Conservation (phyloP, 2,329 filamentous ascomycete genomes). For the Helotiales sp. region DNA sequence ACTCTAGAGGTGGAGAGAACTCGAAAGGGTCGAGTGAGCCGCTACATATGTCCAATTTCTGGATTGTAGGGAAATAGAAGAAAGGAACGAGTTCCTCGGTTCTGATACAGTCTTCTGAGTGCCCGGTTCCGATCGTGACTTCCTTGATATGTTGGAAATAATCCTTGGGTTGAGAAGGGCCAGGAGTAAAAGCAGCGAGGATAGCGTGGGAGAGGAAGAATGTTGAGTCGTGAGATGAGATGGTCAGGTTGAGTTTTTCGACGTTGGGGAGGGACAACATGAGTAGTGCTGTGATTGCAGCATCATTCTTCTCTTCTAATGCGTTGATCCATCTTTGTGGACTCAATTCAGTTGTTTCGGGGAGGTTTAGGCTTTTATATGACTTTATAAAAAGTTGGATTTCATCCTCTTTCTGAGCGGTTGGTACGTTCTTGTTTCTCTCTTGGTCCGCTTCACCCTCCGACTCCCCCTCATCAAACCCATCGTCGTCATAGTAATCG, state of each 20-base stretch:
- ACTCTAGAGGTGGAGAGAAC: background rate
- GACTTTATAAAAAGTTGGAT: background rate
- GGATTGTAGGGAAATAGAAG: background rate
- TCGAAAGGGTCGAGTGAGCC: background rate
- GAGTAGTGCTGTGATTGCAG: background rate
- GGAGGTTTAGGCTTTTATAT: background rate
- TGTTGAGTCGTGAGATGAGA: background rate
- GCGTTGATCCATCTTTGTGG: background rate
- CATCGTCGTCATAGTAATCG: background rate
- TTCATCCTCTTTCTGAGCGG: background rate
- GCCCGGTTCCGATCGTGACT: background rate
- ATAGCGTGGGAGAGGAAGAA: background rate
- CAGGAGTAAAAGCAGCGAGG: background rate
- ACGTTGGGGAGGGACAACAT: background rate
- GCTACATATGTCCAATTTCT: background rate
- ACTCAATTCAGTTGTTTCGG: background rate
- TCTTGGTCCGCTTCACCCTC: background rate
- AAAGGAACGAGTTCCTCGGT: background rate
- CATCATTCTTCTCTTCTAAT: background rate
- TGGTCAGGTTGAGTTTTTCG: background rate
- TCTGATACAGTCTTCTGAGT: background rate
- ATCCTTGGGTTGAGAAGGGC: background rate
- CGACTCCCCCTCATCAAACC: background rate
- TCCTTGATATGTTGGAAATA: background rate
- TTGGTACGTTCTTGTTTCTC: background rate